Base-by-base conservation (phyloP, 2,329 filamentous ascomycete species). In the Metarhizium brunneum region DNA sequence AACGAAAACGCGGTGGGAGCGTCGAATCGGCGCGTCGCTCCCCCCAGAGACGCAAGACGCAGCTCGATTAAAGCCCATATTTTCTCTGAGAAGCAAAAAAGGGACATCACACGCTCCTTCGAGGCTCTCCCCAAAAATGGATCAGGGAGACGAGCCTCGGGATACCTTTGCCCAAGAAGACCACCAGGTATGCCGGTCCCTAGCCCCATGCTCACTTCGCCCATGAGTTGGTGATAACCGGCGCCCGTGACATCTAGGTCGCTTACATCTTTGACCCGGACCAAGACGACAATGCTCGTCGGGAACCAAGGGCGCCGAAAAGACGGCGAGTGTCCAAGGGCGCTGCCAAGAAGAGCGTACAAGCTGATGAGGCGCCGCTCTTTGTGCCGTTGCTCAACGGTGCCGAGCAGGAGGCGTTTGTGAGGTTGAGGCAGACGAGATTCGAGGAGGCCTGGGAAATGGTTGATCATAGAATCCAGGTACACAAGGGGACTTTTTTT, bases 401-500 rank as follows among this genome's bases (percentile, higher is more conserved):
- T 3, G 65, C 69, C 0, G 85, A 87, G 68, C 71, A 67, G 48
- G 62, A 72, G 2, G 73, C 73, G 36, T 76, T 73, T 54, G 74
- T 80, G 25, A 66, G 67, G 7, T 69, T 83, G 53, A 78, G 89
- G 25, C 76, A 84, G 65, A 69, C 75, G 49, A 73, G 82, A 3
- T 92, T 85, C 67, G 72, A 82, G 52, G 69, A 76, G 54, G 74
- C 82, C 52, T 94, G 90, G 90, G 69, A 73, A 2, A 71, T 76
- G 43, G 81, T 89, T 61, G 80, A 90, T 58, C 67, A 71, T 49
- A 79, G 81, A 30, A 85, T 92, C 52, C 78, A 86, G 66, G 71
- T 72, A 45, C 6, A 3, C 38, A 7, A 30, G 18, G 42, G 29
- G 38, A 30, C 18, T 18, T 18, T 18, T 18, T 18, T 18, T 18